Evolutionary conservation across 768 basidiomycete species (phyloP).

Genomic region (Amanita polypyramis): DNA sequence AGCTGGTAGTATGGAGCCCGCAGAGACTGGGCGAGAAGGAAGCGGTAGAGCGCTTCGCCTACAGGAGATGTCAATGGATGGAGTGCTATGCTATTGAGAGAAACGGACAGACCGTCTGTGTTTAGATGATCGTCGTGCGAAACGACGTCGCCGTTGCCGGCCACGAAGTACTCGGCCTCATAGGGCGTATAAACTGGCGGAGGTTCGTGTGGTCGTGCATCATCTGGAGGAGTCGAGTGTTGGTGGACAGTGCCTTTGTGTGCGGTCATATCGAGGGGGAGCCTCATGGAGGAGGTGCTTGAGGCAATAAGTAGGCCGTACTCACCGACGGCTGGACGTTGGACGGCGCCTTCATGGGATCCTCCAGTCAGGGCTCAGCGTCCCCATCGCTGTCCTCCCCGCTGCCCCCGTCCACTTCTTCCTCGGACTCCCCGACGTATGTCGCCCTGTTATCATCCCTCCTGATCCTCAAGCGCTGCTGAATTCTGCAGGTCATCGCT

Average conservation of each 20-base stretch:
- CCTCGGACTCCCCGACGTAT: slow-evolving; percentile 3
- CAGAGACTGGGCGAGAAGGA: slow-evolving; percentile 48
- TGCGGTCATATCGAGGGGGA: neutral
- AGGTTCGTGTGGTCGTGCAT: slow-evolving; percentile 12
- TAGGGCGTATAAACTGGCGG: slow-evolving; percentile 59
- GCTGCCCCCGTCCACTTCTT: neutral
- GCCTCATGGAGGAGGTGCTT: neutral
- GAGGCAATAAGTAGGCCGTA: neutral
- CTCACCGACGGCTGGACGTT: neutral
- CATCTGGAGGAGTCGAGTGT: neutral
- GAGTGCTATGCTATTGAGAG: neutral
- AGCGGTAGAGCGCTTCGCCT: slow-evolving; percentile 69
- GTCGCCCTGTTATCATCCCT: slow-evolving; percentile 10
- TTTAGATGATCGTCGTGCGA: slow-evolving; percentile 68
- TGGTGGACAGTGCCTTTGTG: neutral
- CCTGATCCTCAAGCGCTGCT: slow-evolving; percentile 2
- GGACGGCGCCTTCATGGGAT: neutral
- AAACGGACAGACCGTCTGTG: slow-evolving; percentile 39
- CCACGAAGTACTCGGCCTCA: slow-evolving; percentile 47
- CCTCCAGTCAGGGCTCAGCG: neutral
- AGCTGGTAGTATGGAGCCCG: slow-evolving; percentile 34
- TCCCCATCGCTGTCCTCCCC: slow-evolving; percentile 13
- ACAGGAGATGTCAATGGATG: neutral
- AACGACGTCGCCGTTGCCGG: slow-evolving; percentile 38
- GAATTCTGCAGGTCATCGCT: neutral